Evolutionary conservation across 768 basidiomycete species (phyloP).

Genomic region (Hericium alpestre): DNA sequence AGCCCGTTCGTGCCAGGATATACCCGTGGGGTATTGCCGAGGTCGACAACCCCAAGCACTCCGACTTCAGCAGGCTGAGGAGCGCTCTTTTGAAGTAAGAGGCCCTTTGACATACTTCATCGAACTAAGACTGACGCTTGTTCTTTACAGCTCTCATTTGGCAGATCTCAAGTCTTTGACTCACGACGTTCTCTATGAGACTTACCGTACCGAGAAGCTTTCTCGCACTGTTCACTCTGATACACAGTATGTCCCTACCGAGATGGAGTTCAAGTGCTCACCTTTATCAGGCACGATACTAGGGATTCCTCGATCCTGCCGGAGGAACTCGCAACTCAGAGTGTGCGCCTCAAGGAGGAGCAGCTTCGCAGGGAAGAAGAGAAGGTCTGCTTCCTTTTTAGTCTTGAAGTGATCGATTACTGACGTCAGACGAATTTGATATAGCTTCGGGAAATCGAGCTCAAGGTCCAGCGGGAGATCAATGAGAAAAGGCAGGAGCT

Average conservation of each 20-base stretch:
- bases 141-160: constrained; percentile 68
- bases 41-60: constrained; percentile 99
- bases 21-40: constrained; percentile 99
- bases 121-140: not conserved
- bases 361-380: constrained; percentile 95
- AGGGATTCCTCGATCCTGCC: constrained; percentile 88
- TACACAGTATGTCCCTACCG: constrained; percentile 42
- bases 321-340: constrained; percentile 94
- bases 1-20: constrained; percentile 83
- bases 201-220: constrained; percentile 95
- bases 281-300: constrained; percentile 14
- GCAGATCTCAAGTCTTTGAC: constrained; percentile 91
- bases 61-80: constrained; percentile 91
- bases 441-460: constrained; percentile 91
- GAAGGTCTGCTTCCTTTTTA: constrained; percentile 42
- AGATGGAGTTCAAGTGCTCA: not conserved
- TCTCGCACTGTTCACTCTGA: constrained; percentile 81
- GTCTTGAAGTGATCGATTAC: too few relatives aligned
- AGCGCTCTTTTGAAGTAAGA: constrained; percentile 82
- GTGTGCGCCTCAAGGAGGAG: constrained; percentile 96
- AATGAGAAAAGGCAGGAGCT: constrained; percentile 95
- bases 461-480: constrained; percentile 96
- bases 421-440: not conserved
- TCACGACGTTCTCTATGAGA: constrained; percentile 90
- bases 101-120: not conserved